Evolutionary conservation across 768 basidiomycete genomes (phyloP), one percentile per base, ranked within the genome.

Genomic region (Hypholoma fasciculare): DNA sequence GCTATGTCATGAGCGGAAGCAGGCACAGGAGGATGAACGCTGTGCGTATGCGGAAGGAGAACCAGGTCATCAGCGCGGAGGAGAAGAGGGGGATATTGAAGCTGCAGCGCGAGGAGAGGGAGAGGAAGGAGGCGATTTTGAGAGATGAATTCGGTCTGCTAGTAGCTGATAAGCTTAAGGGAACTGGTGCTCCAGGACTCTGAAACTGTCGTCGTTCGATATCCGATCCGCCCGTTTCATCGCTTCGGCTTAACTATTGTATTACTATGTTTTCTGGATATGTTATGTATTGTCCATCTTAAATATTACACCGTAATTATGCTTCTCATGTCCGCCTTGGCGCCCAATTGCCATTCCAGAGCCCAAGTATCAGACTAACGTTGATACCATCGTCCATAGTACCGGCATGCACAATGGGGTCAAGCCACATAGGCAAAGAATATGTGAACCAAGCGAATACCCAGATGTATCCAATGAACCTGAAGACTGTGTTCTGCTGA

Each of bases 61-160:
- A 99, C 77, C 97, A 99, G 76, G 96, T 98, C 62, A 99, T 99
- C 70, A 93, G 90, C 66, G 95, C 96, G 1, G 97, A 98, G 75
- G 97, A 99, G 82, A 98, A 98, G 81, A 77, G 97, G 36, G 92
- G 94, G 37, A 96, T 98, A 58, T 70, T 98, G 70, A 96, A 97
- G 75, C 67, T 98, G 72, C 96, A 98, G 75, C 90, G 80, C 70
- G 96, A 98, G 72, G 97, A 99, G 76, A 85, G 90, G 72, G 87
- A 89, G 73, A 86, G 96, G 75, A 83, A 94, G 66, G 97, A 99
- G 75, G 79, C 88, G 6, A 88, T 94, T 65, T 78, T 98, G 62
- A 80, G 95, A 56, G 91, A 92, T 65, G 94, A 96, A 72, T 96
- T 96, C 71, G 88, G 82, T 59, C 90, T 93, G 73, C 80, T 96